A percentile compares a stretch with the other conserved stretches of the same genome.
Evolutionary conservation across 768 basidiomycete genomes (phyloP).

Genomic region (Amanita fuliginea): DNA sequence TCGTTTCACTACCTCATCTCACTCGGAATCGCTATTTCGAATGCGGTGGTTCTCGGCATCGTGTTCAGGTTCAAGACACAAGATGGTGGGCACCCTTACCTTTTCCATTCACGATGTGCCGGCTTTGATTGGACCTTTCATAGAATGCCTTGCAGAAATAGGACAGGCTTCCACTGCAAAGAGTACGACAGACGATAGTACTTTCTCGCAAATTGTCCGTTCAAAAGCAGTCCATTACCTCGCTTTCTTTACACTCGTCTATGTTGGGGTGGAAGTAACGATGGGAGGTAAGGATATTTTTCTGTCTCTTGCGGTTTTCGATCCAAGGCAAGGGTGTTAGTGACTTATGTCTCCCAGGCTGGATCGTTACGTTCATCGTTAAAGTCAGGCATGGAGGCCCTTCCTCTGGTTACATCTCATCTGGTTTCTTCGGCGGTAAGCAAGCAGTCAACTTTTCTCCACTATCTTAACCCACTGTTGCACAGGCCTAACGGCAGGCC

Average conservation of each 20-base stretch:
- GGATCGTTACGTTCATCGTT: slow-evolving; percentile 56
- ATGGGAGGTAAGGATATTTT: slow-evolving; percentile 30
- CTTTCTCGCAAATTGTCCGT: slow-evolving; percentile 39
- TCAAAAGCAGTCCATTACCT: slow-evolving; percentile 48
- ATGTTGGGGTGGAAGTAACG: slow-evolving; percentile 61
- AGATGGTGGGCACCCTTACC: slow-evolving; percentile 35
- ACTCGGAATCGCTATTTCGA: slow-evolving; percentile 51
- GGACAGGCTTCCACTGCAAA: slow-evolving; percentile 35
- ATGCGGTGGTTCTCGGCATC: slow-evolving; percentile 34
- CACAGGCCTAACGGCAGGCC: slow-evolving; percentile 46
- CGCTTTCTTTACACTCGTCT: slow-evolving; percentile 53
- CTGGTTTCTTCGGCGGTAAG: slow-evolving; percentile 46
- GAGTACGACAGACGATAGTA: slow-evolving; percentile 24
- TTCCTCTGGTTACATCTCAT: slow-evolving; percentile 40
- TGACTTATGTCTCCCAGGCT: slow-evolving; percentile 26
- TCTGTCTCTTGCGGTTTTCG: not conserved
- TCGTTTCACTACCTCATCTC: slow-evolving; percentile 71
- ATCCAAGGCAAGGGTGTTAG: not conserved
- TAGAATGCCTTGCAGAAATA: slow-evolving; percentile 44
- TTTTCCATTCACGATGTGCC: not conserved
- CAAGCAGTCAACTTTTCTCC: not conserved
- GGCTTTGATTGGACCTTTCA: not conserved
- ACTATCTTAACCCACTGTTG: not conserved
- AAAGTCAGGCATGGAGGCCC: slow-evolving; percentile 25
- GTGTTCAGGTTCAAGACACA: slow-evolving; percentile 65